Evolutionary conservation across 208 protist species (phyloP), one percentile per base, ranked within the genome.

Genomic region (Wallacemonas sp.): DNA sequence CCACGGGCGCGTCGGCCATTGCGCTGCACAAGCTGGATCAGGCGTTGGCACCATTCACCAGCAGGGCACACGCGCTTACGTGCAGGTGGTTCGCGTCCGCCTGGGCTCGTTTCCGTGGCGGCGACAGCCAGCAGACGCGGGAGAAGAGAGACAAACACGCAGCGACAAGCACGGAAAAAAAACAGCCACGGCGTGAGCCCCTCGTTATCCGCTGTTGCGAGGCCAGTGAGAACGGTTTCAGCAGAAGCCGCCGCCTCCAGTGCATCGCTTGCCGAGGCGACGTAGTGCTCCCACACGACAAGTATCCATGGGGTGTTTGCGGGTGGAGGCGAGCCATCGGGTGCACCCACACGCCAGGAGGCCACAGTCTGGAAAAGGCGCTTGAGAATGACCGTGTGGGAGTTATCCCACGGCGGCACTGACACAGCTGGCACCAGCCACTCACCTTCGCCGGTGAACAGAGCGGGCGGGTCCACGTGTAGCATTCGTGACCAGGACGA

Each of bases 41-140:
- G 30, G 5, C 30, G 50, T 27, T 57, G 50, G 21, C 50, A 57
- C n/a, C 50, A 57, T 19, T 57, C 50, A 12, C 50, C 50, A 6
- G 50, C 50, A 8, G 46, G 46, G n/a, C 46, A 26, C 19, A n/a
- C n/a, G n/a, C n/a, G n/a, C n/a, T n/a, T n/a, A n/a, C n/a, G n/a
- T n/a, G n/a, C n/a, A n/a, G n/a, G n/a, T n/a, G n/a, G n/a, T n/a
- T n/a, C 46, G 46, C 9, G 34, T 38, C 39, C 39, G 4, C 39
- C 39, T 45, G 17, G 17, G 17, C 39, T 5, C 24, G 6, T 3
- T n/a, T 24, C 22, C 8, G 22, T 26, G 5, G 6, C 24, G 6
- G 45, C 45, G 45, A 6, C 6, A 15, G 50, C 50, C 13, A 57
- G 29, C 15, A 57, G 50, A 6, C 50, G 50, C 3, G 50, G 50